These are phyloP conservation scores for Termitomyces sp. DNA, from an alignment of 768 basidiomycete genomes.

Conservation along the genomic window DNA sequence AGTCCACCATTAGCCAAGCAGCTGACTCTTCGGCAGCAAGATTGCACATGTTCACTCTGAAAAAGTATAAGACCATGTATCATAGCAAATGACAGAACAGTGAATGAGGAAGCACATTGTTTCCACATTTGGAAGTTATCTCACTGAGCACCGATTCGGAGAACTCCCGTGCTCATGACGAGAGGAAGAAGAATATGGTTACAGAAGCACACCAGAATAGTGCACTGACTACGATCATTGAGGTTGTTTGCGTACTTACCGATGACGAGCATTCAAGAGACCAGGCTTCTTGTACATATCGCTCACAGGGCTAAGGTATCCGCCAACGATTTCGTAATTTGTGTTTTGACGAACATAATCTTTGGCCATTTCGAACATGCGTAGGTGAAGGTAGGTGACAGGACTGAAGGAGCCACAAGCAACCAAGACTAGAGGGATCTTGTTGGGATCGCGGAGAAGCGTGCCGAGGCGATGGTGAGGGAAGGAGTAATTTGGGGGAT, in stretches of 20 bases:
- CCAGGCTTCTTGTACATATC: conserved; percentile 98
- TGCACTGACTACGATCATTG: neutral
- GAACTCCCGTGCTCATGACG: neutral
- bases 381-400: conserved; percentile 94
- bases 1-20: conserved; percentile 95
- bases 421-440: conserved; percentile 89
- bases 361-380: conserved; percentile 99
- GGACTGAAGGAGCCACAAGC: conserved; percentile 99
- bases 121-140: conserved; percentile 14
- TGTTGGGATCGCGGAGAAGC: conserved; percentile 54
- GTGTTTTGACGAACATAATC: conserved; percentile 93
- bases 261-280: conserved; percentile 79
- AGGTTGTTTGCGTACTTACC: conserved; percentile 53
- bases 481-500: conserved; percentile 66
- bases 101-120: conserved; percentile 12
- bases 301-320: conserved; percentile 94
- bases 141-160: neutral
- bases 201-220: neutral
- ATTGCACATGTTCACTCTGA: conserved; percentile 82
- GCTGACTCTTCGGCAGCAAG: conserved; percentile 88
- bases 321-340: conserved; percentile 89
- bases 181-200: neutral
- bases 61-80: conserved; percentile 13
- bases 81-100: neutral
- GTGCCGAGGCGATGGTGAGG: conserved; percentile 59